phyloP scores from a whole-genome alignment of 208 protist genomes.

The Wallacemonas sp. region DNA sequence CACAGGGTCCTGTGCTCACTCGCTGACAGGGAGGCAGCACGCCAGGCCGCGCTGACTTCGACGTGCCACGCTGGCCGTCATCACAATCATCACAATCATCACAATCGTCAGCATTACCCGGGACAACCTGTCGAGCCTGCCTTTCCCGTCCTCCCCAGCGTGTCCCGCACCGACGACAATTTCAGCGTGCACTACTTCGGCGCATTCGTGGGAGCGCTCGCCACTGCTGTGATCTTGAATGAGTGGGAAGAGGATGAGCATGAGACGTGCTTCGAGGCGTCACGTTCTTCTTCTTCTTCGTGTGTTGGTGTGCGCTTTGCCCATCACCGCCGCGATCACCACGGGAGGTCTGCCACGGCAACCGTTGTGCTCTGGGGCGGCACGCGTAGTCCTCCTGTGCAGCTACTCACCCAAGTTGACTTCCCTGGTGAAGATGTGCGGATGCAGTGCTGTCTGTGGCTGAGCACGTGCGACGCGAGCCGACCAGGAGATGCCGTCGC shows the following conservation, averaged over 20 bases:
- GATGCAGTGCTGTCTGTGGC: constrained; percentile 9
- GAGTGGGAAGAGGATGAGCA: not conserved
- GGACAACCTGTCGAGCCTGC: no score
- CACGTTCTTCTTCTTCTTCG: no score
- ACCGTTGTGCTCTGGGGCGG: constrained; percentile 29
- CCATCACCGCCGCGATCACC: no score
- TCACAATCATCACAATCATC: no score
- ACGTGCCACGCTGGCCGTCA: no score
- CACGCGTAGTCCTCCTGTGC: constrained; percentile 49
- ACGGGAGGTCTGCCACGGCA: not conserved
- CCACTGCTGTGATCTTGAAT: not conserved
- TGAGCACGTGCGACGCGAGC: not conserved
- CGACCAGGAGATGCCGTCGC: not conserved
- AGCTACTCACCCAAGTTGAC: constrained; percentile 41
- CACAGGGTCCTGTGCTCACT: not conserved
- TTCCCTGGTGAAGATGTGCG: constrained; percentile 33
- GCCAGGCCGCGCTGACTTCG: not conserved
- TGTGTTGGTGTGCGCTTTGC: no score
- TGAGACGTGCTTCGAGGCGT: not conserved
- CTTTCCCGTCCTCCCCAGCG: no score
- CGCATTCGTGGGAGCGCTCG: constrained; percentile 1
- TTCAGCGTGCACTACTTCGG: not conserved
- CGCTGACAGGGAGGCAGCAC: constrained; percentile 6
- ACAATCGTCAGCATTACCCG: no score
- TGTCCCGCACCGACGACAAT: not conserved